A percentile compares a stretch with the other conserved stretches of the same genome.
Evolutionary conservation across 2,329 filamentous ascomycete genomes (phyloP).

Genomic region (Xylaria sp.): DNA sequence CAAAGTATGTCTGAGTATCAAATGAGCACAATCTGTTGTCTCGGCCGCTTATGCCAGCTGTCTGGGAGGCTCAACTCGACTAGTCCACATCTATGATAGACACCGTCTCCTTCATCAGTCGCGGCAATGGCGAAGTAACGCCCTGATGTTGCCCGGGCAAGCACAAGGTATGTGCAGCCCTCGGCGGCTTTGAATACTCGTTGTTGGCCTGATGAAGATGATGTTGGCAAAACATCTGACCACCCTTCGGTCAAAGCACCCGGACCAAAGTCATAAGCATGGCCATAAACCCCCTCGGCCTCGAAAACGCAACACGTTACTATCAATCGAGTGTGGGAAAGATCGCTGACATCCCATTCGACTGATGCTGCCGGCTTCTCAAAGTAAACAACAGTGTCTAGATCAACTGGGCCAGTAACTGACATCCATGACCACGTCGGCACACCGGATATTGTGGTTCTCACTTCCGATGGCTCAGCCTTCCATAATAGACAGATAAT

Average conservation of each 20-base stretch:
- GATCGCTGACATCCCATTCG: background rate
- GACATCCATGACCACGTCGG: slow-evolving; percentile 15
- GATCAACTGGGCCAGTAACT: slow-evolving; percentile 6
- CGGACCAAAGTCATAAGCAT: background rate
- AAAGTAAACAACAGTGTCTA: slow-evolving; percentile 2
- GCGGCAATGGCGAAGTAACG: background rate
- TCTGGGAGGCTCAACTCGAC: slow-evolving; percentile 5
- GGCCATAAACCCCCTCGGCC: slow-evolving; percentile 1
- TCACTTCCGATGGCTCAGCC: background rate
- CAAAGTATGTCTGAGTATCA: no score
- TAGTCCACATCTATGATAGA: slow-evolving; percentile 5
- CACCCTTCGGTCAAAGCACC: background rate
- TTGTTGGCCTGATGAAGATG: background rate
- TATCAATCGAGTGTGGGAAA: background rate
- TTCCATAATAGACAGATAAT: slow-evolving; percentile 6
- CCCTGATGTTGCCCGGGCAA: background rate
- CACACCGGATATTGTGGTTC: background rate
- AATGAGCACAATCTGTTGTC: background rate
- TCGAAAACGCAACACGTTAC: slow-evolving; percentile 9
- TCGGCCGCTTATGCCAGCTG: background rate
- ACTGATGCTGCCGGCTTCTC: background rate
- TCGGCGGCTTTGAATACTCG: background rate
- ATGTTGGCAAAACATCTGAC: slow-evolving; percentile 1
- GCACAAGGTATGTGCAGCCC: slow-evolving; percentile 3
- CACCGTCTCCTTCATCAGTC: background rate